A percentile compares a stretch with the other conserved stretches of the same genome.
These are phyloP conservation scores for Basidiobolus heterosporus DNA, from an alignment of 371 early-diverging fungal species.

Conservation along the genomic window DNA sequence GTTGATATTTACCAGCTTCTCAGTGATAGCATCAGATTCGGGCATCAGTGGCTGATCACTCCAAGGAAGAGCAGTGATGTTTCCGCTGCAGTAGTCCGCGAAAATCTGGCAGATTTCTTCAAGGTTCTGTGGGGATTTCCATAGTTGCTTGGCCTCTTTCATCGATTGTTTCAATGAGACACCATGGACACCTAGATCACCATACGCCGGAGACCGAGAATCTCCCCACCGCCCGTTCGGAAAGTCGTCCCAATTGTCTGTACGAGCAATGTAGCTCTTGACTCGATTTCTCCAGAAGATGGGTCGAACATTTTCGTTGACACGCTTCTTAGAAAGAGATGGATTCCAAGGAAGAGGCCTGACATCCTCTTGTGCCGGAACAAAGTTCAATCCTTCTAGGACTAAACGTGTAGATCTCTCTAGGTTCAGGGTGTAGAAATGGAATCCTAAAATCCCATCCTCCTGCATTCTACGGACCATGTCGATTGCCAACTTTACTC, in stretches of 20 bases:
- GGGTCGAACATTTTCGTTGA: constrained; percentile 87
- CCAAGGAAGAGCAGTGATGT: constrained; percentile 78
- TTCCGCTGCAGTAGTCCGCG: constrained; percentile 63
- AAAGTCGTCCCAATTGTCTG: constrained; percentile 94
- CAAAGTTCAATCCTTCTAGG: constrained; percentile 55
- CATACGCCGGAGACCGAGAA: constrained; percentile 83
- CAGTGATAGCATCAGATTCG: constrained; percentile 65
- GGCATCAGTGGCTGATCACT: constrained; percentile 65
- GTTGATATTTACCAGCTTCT: constrained; percentile 55
- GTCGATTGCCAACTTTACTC: constrained; percentile 49
- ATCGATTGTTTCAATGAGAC: constrained; percentile 54
- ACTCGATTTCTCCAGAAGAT: constrained; percentile 94
- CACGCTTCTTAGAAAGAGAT: constrained; percentile 44
- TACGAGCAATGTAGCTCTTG: constrained; percentile 79
- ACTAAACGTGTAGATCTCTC: constrained; percentile 61
- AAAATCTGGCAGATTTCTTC: constrained; percentile 60
- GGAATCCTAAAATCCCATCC: constrained; percentile 42
- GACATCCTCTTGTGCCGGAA: constrained; percentile 54
- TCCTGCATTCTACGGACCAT: constrained; percentile 53
- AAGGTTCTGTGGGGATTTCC: constrained; percentile 55
- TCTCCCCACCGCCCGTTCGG: constrained; percentile 98
- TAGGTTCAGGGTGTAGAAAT: constrained; percentile 71
- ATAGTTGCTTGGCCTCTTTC: constrained; percentile 44
- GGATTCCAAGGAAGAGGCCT: constrained; percentile 89
- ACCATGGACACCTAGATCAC: constrained; percentile 85